Evolutionary conservation across 2,329 filamentous ascomycete species (phyloP).

Genomic region (Lasiodiplodia hormozganensis): DNA sequence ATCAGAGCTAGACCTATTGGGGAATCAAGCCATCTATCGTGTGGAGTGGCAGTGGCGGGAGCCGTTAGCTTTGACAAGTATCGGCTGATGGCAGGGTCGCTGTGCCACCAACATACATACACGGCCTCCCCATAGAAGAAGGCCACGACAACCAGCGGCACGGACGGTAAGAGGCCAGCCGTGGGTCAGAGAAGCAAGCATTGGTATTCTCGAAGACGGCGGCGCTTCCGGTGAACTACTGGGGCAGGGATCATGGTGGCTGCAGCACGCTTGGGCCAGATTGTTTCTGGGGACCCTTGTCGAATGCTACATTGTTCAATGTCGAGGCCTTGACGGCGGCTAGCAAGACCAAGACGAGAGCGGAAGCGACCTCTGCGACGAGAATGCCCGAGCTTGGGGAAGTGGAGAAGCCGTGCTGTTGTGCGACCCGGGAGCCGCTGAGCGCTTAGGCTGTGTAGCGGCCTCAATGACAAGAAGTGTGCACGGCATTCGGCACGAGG

Average conservation of each 20-base stretch:
- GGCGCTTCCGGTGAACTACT: background rate
- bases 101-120: conserved; percentile 19
- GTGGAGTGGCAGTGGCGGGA: background rate
- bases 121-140: background rate
- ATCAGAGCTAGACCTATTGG: background rate
- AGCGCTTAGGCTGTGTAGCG: conserved; percentile 20
- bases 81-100: background rate
- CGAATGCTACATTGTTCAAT: background rate
- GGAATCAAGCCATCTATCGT: background rate
- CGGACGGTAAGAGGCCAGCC: no score
- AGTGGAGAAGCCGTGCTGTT: background rate
- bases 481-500: conserved; percentile 18
- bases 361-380: no score
- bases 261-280: conserved; percentile 23
- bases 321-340: background rate
- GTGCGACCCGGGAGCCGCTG: conserved; percentile 7
- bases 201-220: background rate
- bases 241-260: conserved; percentile 14
- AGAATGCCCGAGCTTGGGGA: background rate
- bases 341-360: background rate
- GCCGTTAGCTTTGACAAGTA: background rate
- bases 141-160: background rate
- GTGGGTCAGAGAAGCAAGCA: no score
- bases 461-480: background rate
- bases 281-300: background rate